These are phyloP conservation scores for Colletotrichum horii DNA, from an alignment of 2,329 filamentous ascomycete species.

Conservation along the genomic window DNA sequence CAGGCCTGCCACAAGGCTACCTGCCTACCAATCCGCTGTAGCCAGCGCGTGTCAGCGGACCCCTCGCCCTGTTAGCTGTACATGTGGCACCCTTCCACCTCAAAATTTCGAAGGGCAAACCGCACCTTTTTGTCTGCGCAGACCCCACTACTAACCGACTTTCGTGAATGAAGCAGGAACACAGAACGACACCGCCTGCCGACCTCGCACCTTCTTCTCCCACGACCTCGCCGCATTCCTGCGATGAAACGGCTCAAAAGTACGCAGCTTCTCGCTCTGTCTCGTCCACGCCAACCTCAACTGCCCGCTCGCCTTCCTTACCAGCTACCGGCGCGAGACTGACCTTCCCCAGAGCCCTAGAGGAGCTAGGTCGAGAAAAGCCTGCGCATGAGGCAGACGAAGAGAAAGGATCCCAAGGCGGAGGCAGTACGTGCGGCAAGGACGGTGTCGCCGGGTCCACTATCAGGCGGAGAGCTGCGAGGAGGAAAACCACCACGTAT, in stretches of 20 bases:
- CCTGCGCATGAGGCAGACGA: neutral
- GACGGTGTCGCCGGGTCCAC: neutral
- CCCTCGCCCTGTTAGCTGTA: neutral
- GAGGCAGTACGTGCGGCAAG: neutral
- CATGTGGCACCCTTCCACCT: neutral
- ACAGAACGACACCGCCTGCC: conserved; percentile 3
- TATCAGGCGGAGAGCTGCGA: neutral
- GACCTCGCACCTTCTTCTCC: neutral
- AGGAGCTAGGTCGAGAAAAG: neutral
- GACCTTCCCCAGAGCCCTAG: neutral
- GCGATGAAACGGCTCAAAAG: conserved; percentile 15
- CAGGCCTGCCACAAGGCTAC: neutral
- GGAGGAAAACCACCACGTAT: neutral
- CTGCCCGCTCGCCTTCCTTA: neutral
- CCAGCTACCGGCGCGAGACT: neutral
- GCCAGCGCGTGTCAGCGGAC: conserved; percentile 1
- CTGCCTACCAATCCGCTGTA: neutral
- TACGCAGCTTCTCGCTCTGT: neutral
- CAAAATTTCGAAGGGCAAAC: conserved; percentile 9
- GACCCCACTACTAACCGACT: conserved; percentile 20
- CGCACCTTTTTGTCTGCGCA: neutral
- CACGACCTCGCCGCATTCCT: neutral
- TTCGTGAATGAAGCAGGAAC: conserved; percentile 14
- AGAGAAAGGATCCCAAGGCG: neutral
- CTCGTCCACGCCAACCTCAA: neutral